Percentiles rank a stretch among this genome's conserved stretches.
phyloP scores from a whole-genome alignment of 352 stramenopile species.

The Globisporangium perplexum region DNA sequence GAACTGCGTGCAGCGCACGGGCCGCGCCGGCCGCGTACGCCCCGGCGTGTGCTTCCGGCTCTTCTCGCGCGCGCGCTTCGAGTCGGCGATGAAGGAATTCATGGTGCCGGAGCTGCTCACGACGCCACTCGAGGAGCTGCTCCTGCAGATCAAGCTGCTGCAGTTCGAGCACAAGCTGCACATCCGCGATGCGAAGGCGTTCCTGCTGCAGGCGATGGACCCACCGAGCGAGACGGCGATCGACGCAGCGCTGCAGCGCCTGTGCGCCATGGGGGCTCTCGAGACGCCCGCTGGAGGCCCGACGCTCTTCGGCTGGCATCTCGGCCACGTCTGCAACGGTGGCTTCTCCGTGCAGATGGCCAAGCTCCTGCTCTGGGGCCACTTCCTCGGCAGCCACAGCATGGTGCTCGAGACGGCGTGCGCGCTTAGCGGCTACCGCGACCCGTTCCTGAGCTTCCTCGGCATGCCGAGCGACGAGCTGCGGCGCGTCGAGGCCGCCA shows the following conservation, averaged over 20 bases:
- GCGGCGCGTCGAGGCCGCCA: slow-evolving; percentile 45
- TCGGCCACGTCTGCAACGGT: slow-evolving; percentile 62
- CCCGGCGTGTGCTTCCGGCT: slow-evolving; percentile 91
- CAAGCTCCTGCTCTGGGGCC: slow-evolving; percentile 64
- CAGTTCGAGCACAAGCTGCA: slow-evolving; percentile 72
- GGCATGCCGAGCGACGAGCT: slow-evolving; percentile 59
- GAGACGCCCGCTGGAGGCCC: slow-evolving; percentile 22
- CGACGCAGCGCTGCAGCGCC: slow-evolving; percentile 84
- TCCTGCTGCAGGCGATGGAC: slow-evolving; percentile 92
- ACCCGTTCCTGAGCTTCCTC: slow-evolving; percentile 69
- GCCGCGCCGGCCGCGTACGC: slow-evolving; percentile 90
- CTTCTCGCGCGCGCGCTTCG: slow-evolving; percentile 58
- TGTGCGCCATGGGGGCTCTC: slow-evolving; percentile 79
- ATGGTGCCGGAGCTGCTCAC: slow-evolving; percentile 72
- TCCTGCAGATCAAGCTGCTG: slow-evolving; percentile 74
- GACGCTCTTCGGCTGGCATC: slow-evolving; percentile 70
- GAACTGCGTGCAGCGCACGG: slow-evolving; percentile 88
- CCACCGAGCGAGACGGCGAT: slow-evolving; percentile 89
- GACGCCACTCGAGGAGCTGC: slow-evolving; percentile 62
- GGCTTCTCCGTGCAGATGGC: slow-evolving; percentile 64
- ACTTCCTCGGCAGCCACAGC: slow-evolving; percentile 63
- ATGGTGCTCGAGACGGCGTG: slow-evolving; percentile 58
- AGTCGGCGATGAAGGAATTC: slow-evolving; percentile 68
- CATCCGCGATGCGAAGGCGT: slow-evolving; percentile 65
- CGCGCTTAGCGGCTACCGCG: slow-evolving; percentile 67